Conservation (phyloP, 495 filamentous ascomycete species). For the Neurospora sp. region DNA sequence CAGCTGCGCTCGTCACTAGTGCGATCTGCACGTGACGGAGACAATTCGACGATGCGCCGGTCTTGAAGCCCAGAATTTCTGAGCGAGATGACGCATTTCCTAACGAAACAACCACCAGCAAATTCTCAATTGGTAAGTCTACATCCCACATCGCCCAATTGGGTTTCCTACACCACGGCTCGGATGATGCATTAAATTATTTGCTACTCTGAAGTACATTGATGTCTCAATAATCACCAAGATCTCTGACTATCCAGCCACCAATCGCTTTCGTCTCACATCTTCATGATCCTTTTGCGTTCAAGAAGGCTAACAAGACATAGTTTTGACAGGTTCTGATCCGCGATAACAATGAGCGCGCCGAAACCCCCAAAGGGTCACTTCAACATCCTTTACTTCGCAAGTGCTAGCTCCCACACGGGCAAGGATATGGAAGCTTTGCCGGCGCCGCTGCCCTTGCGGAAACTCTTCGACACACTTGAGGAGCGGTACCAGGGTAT, state of each 20-base stretch:
- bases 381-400: slow-evolving; percentile 85
- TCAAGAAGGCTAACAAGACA: not conserved
- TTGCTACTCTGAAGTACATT: slow-evolving; percentile 56
- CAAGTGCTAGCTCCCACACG: slow-evolving; percentile 64
- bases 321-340: not conserved
- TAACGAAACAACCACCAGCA: not conserved
- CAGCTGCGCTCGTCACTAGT: not conserved
- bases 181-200: slow-evolving; percentile 44
- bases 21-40: not conserved
- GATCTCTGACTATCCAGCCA: slow-evolving; percentile 44
- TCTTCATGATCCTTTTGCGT: not conserved
- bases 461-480: slow-evolving; percentile 56
- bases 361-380: slow-evolving; percentile 39
- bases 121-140: slow-evolving; percentile 8
- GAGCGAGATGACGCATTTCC: not conserved
- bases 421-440: slow-evolving; percentile 58
- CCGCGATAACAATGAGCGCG: slow-evolving; percentile 16
- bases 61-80: not conserved
- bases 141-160: not conserved
- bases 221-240: slow-evolving; percentile 46
- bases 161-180: slow-evolving; percentile 6
- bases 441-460: slow-evolving; percentile 59
- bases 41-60: not conserved
- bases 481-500: slow-evolving; percentile 79
- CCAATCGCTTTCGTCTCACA: not conserved